These are phyloP conservation scores for Macrophomina tecta DNA, from an alignment of 2,329 filamentous ascomycete genomes.

Conservation along the genomic window DNA sequence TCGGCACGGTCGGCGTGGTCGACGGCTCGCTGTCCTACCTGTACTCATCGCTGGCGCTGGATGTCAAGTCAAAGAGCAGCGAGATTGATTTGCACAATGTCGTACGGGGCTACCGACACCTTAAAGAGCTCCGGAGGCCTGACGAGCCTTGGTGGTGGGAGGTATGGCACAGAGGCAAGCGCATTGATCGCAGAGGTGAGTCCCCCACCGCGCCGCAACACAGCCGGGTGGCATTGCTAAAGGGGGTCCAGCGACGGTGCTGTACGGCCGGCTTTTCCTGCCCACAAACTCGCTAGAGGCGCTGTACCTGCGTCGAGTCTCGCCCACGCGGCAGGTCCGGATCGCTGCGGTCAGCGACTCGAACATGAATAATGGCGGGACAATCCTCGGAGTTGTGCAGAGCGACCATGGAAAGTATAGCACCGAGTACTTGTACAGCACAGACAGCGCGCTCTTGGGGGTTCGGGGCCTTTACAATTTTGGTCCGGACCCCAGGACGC, in stretches of 20 bases:
- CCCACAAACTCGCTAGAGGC: constrained; percentile 87
- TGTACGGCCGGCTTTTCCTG: constrained; percentile 81
- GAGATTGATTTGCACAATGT: constrained; percentile 77
- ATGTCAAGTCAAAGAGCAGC: constrained; percentile 71
- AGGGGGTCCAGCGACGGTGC: constrained; percentile 58
- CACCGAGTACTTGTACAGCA: constrained; percentile 88
- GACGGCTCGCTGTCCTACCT: constrained; percentile 98
- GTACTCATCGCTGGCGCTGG: constrained; percentile 84
- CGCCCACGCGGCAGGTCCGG: constrained; percentile 78
- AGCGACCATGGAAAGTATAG: constrained; percentile 88
- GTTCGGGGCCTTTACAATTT: constrained; percentile 94
- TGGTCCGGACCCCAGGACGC: constrained; percentile 68
- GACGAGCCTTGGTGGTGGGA: constrained; percentile 61
- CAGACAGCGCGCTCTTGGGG: constrained; percentile 88
- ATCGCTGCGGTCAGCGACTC: constrained; percentile 79
- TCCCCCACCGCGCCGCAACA: constrained; percentile 27
- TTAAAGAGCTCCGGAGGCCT: constrained; percentile 67
- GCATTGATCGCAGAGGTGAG: constrained; percentile 57
- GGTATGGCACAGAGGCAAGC: constrained; percentile 58
- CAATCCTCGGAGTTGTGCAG: constrained; percentile 73
- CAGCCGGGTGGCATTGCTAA: constrained; percentile 33
- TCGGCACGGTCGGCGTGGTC: constrained; percentile 87
- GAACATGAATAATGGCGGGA: constrained; percentile 75
- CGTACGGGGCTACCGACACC: constrained; percentile 80
- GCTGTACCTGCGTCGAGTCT: constrained; percentile 78